Percentiles rank a stretch among this genome's conserved stretches.
These are phyloP conservation scores for Zygoascus biomembranicola DNA, from an alignment of 805 yeast species.

Conservation along the genomic window DNA sequence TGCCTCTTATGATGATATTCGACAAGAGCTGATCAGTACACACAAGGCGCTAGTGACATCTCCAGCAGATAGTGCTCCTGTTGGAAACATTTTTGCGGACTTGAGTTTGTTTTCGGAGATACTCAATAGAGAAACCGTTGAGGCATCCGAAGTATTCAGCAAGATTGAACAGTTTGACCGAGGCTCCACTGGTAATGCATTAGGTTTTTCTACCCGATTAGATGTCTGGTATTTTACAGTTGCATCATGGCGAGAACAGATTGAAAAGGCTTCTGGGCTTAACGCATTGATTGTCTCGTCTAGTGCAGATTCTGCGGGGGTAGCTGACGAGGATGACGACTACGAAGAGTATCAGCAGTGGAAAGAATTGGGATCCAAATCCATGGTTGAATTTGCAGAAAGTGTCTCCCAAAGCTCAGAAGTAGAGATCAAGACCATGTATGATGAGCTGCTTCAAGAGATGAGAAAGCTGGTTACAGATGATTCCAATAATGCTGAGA, in stretches of 20 bases:
- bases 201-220: not conserved
- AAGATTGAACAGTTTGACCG: not conserved
- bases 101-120: not conserved
- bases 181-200: not conserved
- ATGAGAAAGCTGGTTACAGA: not conserved
- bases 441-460: not conserved
- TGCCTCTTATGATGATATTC: not conserved
- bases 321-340: conserved; percentile 6
- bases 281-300: not conserved
- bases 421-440: not conserved
- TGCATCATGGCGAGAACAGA: not conserved
- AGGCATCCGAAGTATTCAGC: not conserved
- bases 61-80: not conserved
- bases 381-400: not conserved
- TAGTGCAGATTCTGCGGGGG: not conserved
- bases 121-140: not conserved
- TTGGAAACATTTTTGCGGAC: not conserved
- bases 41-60: not conserved
- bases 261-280: not conserved
- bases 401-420: not conserved
- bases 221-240: not conserved
- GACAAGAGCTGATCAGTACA: not conserved
- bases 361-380: conserved; percentile 2
- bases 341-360: conserved; percentile 9
- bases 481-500: not conserved